Percentiles rank a stretch among this genome's conserved stretches.
These are phyloP conservation scores for Dictyostelium brefeldianum DNA, from an alignment of 78 protist species.

Conservation along the genomic window DNA sequence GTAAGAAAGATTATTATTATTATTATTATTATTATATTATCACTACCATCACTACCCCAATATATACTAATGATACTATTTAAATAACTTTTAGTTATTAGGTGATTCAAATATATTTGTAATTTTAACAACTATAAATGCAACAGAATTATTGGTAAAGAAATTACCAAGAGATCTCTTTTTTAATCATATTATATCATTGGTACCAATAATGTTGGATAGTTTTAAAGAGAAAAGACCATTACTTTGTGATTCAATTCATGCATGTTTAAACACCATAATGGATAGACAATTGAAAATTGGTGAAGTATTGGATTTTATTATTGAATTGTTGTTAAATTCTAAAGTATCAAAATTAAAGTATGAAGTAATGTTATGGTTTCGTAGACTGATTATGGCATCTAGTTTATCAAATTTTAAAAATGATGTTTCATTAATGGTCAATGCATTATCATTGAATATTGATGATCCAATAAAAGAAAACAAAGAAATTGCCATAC, in stretches of 20 bases:
- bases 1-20: neutral
- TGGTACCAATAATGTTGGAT: conserved; percentile 71
- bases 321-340: conserved; percentile 36
- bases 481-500: conserved; percentile 42
- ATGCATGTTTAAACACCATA: conserved; percentile 74
- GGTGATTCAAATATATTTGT: conserved; percentile 68
- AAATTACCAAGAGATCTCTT: conserved; percentile 52
- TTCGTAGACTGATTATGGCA: conserved; percentile 50
- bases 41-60: neutral
- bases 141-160: conserved; percentile 52
- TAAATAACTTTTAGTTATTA: conserved; percentile 4
- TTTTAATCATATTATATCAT: conserved; percentile 45
- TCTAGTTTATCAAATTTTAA: conserved; percentile 20
- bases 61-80: neutral
- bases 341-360: conserved; percentile 41
- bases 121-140: conserved; percentile 64
- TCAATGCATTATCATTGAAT: conserved; percentile 32
- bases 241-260: conserved; percentile 62
- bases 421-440: conserved; percentile 37
- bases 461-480: conserved; percentile 53
- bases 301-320: conserved; percentile 55
- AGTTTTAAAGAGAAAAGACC: conserved; percentile 78
- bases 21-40: neutral
- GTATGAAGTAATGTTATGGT: conserved; percentile 66
- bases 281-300: conserved; percentile 76